Evolutionary conservation across 768 basidiomycete genomes (phyloP).

Genomic region (Leucogyrophana mollusca): DNA sequence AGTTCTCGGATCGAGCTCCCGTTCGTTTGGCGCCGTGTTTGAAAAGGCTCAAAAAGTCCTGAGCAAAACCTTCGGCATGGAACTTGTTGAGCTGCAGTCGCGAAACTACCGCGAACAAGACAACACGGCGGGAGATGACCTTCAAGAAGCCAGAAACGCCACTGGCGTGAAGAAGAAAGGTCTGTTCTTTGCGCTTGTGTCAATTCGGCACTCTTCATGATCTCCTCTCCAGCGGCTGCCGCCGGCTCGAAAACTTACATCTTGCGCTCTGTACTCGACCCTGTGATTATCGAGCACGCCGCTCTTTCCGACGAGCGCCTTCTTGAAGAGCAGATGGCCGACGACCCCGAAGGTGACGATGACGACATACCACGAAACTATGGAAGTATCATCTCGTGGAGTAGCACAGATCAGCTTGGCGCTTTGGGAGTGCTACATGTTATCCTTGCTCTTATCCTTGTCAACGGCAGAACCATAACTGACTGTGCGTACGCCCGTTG

Average conservation of each 20-base stretch:
- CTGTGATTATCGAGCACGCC: constrained; percentile 60
- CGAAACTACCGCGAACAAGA: constrained; percentile 45
- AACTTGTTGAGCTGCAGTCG: constrained; percentile 74
- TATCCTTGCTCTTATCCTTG: constrained; percentile 82
- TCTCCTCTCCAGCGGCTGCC: constrained; percentile 40
- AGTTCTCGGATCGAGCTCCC: constrained; percentile 50
- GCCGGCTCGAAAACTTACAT: constrained; percentile 79
- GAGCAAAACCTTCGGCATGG: constrained; percentile 72
- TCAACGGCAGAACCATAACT: constrained; percentile 67
- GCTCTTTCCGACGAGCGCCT: constrained; percentile 45
- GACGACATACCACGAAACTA: constrained; percentile 51
- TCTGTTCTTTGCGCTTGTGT: constrained; percentile 17
- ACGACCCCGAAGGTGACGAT: constrained; percentile 46
- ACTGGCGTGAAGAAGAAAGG: constrained; percentile 70
- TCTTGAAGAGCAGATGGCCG: constrained; percentile 48
- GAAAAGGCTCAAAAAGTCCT: constrained; percentile 63
- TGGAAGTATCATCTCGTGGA: constrained; percentile 78
- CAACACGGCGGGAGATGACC: constrained; percentile 37
- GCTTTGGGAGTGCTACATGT: constrained; percentile 75
- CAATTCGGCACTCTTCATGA: background rate
- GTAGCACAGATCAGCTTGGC: constrained; percentile 62
- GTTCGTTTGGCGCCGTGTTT: constrained; percentile 67
- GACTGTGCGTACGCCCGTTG: constrained; percentile 58
- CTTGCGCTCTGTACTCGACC: constrained; percentile 70
- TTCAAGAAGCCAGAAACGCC: constrained; percentile 44